Evolutionary conservation across 176 grass and related monocot species (phyloP), one percentile per base, ranked within the genome.

Genomic region (Hordeum marinum): DNA sequence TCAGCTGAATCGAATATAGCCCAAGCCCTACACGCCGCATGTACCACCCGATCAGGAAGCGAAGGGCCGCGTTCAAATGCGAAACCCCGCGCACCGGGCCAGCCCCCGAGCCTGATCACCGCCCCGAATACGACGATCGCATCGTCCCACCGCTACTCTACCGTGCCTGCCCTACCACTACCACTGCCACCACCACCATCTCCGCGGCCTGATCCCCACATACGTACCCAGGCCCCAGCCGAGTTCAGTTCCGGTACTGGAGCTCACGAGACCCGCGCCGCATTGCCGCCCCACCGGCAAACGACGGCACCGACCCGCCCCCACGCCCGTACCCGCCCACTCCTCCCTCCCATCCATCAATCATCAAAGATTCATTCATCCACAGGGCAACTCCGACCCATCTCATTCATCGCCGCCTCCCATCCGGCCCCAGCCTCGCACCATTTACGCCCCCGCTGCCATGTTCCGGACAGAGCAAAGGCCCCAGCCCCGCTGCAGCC

Each of bases 301-400:
- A 17, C 45, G 37, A 18, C 45, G 45, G 46, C 52, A 60, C 21
- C 57, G n/a, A 21, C 71, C 12, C 54, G 9, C 21, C 45, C 45
- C 41, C 15, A 75, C 64, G 12, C 11, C 72, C 79, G 55, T 83
- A 78, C 84, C 84, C 84, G 78, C 88, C 23, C 83, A 77, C 13
- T 67, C n/a, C 21, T 23, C 32, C 63, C 63, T 71, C 78, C 32
- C 32, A 34, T 34, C 32, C 69, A 78, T 79, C 88, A 90, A 65
- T 83, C 84, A 67, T 75, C 72, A 52, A 32, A 75, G 72, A 54
- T 68, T 72, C 82, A 13, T 73, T 74, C 72, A 13, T 73, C 48
- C 72, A 75, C 74, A 21, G 23, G 24, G 8, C 39, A 7, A 29
- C 25, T 8, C 7, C n/a, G 27, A 9, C 75, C 55, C 75, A 11